Evolutionary conservation across 148 eudicot genomes (phyloP).

Genomic region (Fallopia convolvulus): DNA sequence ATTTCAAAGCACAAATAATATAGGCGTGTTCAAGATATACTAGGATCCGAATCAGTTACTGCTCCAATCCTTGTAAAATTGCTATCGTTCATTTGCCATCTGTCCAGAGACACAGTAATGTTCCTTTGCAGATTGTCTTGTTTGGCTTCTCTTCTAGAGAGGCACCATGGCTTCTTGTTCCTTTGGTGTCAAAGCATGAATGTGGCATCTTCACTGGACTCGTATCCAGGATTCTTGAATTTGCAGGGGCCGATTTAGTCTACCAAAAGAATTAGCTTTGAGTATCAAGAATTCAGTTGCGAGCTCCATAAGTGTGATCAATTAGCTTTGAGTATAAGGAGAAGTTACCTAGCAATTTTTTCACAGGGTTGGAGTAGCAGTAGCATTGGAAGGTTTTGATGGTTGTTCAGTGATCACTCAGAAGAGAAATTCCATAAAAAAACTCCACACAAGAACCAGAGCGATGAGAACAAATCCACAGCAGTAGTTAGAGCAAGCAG

Average conservation of each 20-base stretch:
- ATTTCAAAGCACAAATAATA: background rate
- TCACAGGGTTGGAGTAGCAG: too few relatives aligned
- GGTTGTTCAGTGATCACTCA: background rate
- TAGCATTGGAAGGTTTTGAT: background rate
- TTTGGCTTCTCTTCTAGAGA: background rate
- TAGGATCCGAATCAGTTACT: background rate
- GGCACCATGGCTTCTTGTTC: background rate
- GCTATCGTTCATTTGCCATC: background rate
- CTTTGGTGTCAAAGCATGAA: background rate
- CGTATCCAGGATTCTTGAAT: background rate
- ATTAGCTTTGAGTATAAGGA: background rate
- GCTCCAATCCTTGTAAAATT: background rate
- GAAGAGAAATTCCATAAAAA: background rate
- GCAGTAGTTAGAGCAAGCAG: background rate
- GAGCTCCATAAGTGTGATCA: too few relatives aligned
- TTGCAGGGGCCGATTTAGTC: background rate
- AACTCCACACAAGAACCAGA: background rate
- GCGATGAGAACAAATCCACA: background rate
- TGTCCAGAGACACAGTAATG: slow-evolving; percentile 4
- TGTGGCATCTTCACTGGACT: background rate
- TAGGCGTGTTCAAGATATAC: background rate
- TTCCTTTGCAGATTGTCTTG: slow-evolving; percentile 9
- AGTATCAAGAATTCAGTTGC: too few relatives aligned
- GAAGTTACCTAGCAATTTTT: background rate
- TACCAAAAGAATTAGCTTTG: too few relatives aligned